Evolutionary conservation across 495 filamentous ascomycete genomes (phyloP).

Genomic region (Aspergillus bertholletiae): DNA sequence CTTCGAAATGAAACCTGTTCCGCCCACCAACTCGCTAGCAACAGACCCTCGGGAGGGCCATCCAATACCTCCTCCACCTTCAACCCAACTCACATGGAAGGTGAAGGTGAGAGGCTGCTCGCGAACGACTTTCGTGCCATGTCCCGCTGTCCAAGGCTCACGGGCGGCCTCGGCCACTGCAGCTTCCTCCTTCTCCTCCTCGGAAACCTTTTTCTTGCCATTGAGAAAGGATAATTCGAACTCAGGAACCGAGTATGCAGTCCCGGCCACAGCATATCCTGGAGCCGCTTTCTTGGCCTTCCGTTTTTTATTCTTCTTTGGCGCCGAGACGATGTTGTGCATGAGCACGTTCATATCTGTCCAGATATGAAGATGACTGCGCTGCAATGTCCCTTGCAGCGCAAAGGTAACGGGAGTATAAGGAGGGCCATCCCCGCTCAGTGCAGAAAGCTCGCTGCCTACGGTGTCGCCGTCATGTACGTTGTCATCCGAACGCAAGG

Average conservation of each 20-base stretch:
- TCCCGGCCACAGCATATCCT: conserved; percentile 73
- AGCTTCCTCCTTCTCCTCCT: conserved; percentile 31
- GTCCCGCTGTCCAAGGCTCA: conserved; percentile 44
- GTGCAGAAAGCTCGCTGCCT: conserved; percentile 23
- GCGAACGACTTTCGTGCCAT: conserved; percentile 68
- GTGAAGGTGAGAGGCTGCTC: conserved; percentile 79
- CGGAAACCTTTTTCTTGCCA: conserved; percentile 25
- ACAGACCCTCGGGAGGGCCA: conserved; percentile 40
- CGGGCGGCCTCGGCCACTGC: conserved; percentile 36
- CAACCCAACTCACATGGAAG: conserved; percentile 84
- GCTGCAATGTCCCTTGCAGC: conserved; percentile 82
- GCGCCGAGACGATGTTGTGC: conserved; percentile 57
- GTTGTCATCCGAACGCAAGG: conserved; percentile 1
- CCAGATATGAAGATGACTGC: conserved; percentile 85
- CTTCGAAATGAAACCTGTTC: conserved; percentile 28
- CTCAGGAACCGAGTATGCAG: conserved; percentile 80
- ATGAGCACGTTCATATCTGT: conserved; percentile 84
- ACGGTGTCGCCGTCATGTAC: conserved; percentile 11
- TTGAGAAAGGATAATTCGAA: conserved; percentile 40
- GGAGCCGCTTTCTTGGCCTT: conserved; percentile 29
- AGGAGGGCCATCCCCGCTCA: conserved; percentile 37
- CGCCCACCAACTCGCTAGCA: conserved; percentile 15
- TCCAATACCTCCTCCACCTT: conserved; percentile 54
- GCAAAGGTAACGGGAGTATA: conserved; percentile 76
- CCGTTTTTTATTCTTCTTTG: conserved; percentile 12